Evolutionary conservation across 2,329 filamentous ascomycete genomes (phyloP), one percentile per base, ranked within the genome.

Genomic region (Talaromyces atroroseus): DNA sequence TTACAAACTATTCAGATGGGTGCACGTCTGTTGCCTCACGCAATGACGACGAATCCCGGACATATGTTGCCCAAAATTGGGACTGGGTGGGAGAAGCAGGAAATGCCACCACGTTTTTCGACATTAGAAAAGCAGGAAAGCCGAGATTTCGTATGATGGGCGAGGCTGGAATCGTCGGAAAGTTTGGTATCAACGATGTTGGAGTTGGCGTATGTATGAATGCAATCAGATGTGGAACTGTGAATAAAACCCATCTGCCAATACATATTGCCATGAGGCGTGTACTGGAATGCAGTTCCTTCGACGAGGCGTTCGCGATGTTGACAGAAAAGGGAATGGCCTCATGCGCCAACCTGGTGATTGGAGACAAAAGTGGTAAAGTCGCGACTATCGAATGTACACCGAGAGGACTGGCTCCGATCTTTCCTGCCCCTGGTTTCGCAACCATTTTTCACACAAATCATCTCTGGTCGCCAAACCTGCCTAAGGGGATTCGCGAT

Each of bases 21-120:
- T 85, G 82, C 61, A 83, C 82, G 3, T 74, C 78, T 18, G 63
- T 84, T 10, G 26, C 8, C n/a, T n/a, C n/a, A n/a, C n/a, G n/a
- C 26, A 29, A 4, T 29, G 74, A 75, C 8, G 83, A 80, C 80
- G 73, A 74, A 50, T 79, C 74, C 63, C 66, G 1, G 58, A 61
- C 6, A 63, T 70, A 24, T 77, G 76, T 54, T 64, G 78, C 74
- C 7, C 81, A 83, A 68, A 84, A 83, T 52, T 84, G 81, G 81
- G 80, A 83, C 60, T 86, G 84, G 82, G 75, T 77, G 63, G 64
- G 65, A 0, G 71, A 65, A 14, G 80, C 85, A 57, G 75, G 76
- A 55, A 34, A 12, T 5, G 5, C 29, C 2, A 34, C 29, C 7
- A 8, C 10, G 11, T 34, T 34, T 12, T 63, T 71, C 46, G 82